Evolutionary conservation across 2,329 filamentous ascomycete genomes (phyloP).

Genomic region (Fusarium nelsonii): DNA sequence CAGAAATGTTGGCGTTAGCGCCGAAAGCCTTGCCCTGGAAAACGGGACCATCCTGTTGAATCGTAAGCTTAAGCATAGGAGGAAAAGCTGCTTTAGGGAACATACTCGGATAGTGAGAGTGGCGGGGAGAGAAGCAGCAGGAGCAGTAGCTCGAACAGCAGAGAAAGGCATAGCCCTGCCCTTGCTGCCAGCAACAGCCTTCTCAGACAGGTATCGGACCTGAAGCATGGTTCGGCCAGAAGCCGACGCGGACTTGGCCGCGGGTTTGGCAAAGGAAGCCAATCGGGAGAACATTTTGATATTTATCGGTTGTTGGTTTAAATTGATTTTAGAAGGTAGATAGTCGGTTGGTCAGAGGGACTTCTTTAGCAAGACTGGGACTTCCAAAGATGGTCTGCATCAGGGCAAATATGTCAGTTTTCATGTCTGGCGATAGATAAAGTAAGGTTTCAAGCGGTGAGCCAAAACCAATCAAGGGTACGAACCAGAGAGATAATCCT

Average conservation of each 20-base stretch:
- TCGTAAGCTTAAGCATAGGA: constrained; percentile 17
- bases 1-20: constrained; percentile 95
- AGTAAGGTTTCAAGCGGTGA: constrained; percentile 54
- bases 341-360: constrained; percentile 32
- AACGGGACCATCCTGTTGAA: constrained; percentile 83
- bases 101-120: constrained; percentile 93
- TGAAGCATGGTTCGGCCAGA: constrained; percentile 56
- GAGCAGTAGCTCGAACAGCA: constrained; percentile 70
- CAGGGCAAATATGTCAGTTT: constrained; percentile 36
- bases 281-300: constrained; percentile 71
- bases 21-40: constrained; percentile 98
- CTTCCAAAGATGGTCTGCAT: constrained; percentile 59
- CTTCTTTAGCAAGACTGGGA: constrained; percentile 52
- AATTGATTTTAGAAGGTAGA: constrained; percentile 15
- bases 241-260: constrained; percentile 59
- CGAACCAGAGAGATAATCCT: constrained; percentile 84
- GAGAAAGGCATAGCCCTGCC: constrained; percentile 74
- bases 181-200: constrained; percentile 72
- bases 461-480: constrained; percentile 51
- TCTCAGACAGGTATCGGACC: constrained; percentile 53
- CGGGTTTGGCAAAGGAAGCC: constrained; percentile 66
- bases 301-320: constrained; percentile 26
- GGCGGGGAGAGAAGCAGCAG: constrained; percentile 71
- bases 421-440: constrained; percentile 20
- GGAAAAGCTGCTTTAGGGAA: constrained; percentile 20